Conservation (phyloP, 176 grass and related monocot genomes). For the Phragmites australis region DNA sequence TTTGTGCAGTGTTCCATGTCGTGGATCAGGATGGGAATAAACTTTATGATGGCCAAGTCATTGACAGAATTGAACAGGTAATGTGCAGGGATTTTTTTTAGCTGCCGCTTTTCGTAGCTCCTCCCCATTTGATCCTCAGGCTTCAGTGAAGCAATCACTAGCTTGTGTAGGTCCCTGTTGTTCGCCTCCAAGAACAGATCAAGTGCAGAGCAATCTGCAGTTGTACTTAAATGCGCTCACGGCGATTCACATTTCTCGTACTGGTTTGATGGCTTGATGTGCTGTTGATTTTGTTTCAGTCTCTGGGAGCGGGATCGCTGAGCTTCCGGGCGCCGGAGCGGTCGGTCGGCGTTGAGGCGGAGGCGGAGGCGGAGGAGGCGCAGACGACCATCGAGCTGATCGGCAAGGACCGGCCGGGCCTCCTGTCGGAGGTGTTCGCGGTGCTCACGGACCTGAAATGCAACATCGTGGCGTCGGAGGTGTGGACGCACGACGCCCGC, state of each 20-base stretch:
- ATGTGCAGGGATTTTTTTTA: not conserved
- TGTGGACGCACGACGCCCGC: slow-evolving; percentile 79
- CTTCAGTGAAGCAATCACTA: not conserved
- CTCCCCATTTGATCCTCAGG: not conserved
- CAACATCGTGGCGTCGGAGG: slow-evolving; percentile 79
- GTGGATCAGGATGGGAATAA: slow-evolving; percentile 89
- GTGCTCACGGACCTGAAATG: slow-evolving; percentile 74
- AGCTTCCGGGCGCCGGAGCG: slow-evolving; percentile 48
- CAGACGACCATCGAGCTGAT: slow-evolving; percentile 73
- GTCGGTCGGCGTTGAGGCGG: slow-evolving; percentile 51
- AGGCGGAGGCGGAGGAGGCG: slow-evolving; percentile 36
- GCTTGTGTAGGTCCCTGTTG: not conserved
- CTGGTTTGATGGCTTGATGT: not conserved
- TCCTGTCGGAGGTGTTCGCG: slow-evolving; percentile 89
- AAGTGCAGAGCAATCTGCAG: not conserved
- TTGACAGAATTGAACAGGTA: slow-evolving; percentile 85
- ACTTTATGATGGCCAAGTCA: slow-evolving; percentile 68
- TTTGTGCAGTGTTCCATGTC: slow-evolving; percentile 92
- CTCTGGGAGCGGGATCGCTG: slow-evolving; percentile 61
- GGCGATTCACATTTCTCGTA: not conserved
- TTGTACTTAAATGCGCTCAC: too few species aligned
- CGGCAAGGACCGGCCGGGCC: slow-evolving; percentile 71
- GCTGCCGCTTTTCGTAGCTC: not conserved
- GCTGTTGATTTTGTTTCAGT: slow-evolving; percentile 45
- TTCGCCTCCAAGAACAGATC: slow-evolving; percentile 22